phyloP scores from a whole-genome alignment of 1,139 yeast genomes.

The Martiniozyma asiatica region DNA sequence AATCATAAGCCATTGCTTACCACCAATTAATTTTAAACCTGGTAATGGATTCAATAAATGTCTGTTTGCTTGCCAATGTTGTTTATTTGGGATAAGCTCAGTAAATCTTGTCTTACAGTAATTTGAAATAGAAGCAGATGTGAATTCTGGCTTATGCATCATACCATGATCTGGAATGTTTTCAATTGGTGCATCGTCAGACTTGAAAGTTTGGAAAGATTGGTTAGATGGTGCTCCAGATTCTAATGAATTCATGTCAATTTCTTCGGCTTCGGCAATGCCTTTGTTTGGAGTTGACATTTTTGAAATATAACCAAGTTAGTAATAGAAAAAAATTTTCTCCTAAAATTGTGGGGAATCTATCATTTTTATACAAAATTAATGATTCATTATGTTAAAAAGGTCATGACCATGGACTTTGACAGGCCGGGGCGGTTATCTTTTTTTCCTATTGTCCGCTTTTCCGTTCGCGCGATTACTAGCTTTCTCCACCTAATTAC shows the following conservation, averaged over 20 bases:
- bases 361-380: no score
- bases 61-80: constrained; percentile 19
- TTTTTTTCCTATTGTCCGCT: no score
- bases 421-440: no score
- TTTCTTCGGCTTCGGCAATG: neutral
- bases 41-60: constrained; percentile 42
- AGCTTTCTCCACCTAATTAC: no score
- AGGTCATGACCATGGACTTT: no score
- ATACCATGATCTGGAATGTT: constrained; percentile 3
- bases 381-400: no score
- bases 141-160: constrained; percentile 20
- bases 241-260: constrained; percentile 2
- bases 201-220: constrained; percentile 4
- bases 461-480: no score
- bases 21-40: constrained; percentile 32
- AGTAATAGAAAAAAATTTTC: no score
- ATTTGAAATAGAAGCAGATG: constrained; percentile 19
- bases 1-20: constrained; percentile 51
- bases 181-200: constrained; percentile 2
- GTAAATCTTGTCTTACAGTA: constrained; percentile 32
- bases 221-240: no score
- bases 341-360: no score
- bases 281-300: constrained; percentile 1
- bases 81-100: constrained; percentile 30
- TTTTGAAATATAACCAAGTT: no score